Evolutionary conservation across 2,329 filamentous ascomycete genomes (phyloP).

Genomic region (Penicillium sp.): DNA sequence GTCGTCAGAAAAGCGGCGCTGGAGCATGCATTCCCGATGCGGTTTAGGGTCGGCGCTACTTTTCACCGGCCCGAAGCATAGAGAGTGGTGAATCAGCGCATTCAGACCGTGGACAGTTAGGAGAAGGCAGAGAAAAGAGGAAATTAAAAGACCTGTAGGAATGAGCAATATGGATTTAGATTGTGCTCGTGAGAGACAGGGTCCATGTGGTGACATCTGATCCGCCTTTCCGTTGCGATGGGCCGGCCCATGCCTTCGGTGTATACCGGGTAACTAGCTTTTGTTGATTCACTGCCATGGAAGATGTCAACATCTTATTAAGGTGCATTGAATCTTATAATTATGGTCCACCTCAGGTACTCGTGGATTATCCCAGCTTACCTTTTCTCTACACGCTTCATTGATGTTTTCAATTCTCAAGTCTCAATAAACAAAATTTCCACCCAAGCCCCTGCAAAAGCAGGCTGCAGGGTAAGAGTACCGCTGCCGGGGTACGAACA

Average conservation of each 20-base stretch:
- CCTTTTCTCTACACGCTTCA: neutral
- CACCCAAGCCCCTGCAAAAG: neutral
- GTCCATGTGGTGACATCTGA: neutral
- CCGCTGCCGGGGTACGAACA: neutral
- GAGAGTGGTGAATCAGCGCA: neutral
- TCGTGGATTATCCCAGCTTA: neutral
- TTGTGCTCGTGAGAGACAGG: neutral
- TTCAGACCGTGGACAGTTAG: neutral
- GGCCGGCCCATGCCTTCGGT: too few species aligned
- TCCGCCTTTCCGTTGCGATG: neutral
- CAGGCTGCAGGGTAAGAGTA: neutral
- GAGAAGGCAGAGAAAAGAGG: neutral
- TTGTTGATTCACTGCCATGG: neutral
- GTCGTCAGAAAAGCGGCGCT: slow-evolving; percentile 20
- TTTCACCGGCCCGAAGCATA: slow-evolving; percentile 18
- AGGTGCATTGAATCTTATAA: neutral
- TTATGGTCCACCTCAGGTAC: neutral
- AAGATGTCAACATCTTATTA: neutral
- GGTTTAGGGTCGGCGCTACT: slow-evolving; percentile 22
- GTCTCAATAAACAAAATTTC: neutral
- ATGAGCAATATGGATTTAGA: neutral
- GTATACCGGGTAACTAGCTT: too few species aligned
- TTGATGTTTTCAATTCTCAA: neutral
- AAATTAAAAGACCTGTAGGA: too few species aligned
- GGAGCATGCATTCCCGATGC: slow-evolving; percentile 16